These are phyloP conservation scores for Glaciozyma martinii DNA, from an alignment of 768 basidiomycete species.

Conservation along the genomic window DNA sequence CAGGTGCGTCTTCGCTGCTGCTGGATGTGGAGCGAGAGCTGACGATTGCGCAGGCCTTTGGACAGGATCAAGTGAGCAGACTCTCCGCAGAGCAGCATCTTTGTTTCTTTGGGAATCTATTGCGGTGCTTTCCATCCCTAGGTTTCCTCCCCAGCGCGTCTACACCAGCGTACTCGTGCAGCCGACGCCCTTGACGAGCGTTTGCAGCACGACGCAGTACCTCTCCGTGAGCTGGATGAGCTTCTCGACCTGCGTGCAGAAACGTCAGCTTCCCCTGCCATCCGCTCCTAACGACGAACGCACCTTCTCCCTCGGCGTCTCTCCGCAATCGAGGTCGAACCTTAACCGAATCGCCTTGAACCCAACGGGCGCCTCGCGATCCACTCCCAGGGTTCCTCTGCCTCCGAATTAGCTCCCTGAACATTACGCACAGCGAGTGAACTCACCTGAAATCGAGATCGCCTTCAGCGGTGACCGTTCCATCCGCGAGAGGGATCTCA, in stretches of 20 bases:
- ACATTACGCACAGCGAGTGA: too few species aligned
- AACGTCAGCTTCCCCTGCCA: not conserved
- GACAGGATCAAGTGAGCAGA: conserved; percentile 5
- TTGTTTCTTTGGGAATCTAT: too few species aligned
- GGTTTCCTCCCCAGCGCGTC: too few species aligned
- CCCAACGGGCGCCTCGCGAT: conserved; percentile 4
- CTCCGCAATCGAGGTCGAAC: conserved; percentile 14
- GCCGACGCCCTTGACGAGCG: not conserved
- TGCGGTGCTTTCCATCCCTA: too few species aligned
- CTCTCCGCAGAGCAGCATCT: too few species aligned
- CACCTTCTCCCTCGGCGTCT: conserved; percentile 10
- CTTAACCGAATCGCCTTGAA: conserved; percentile 9
- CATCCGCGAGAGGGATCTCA: not conserved
- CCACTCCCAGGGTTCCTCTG: conserved; percentile 13
- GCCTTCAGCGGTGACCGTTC: not conserved
- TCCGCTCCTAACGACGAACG: not conserved
- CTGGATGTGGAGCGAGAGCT: not conserved
- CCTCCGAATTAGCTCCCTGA: not conserved
- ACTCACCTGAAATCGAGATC: conserved; percentile 11
- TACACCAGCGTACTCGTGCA: not conserved
- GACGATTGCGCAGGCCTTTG: not conserved
- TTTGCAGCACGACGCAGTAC: conserved; percentile 12
- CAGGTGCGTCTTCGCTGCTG: conserved; percentile 45
- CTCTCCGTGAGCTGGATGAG: conserved; percentile 15
- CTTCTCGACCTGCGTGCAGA: not conserved